Evolutionary conservation across 2,329 filamentous ascomycete genomes (phyloP), one percentile per base, ranked within the genome.

Genomic region (Sordariomycetes sp.): DNA sequence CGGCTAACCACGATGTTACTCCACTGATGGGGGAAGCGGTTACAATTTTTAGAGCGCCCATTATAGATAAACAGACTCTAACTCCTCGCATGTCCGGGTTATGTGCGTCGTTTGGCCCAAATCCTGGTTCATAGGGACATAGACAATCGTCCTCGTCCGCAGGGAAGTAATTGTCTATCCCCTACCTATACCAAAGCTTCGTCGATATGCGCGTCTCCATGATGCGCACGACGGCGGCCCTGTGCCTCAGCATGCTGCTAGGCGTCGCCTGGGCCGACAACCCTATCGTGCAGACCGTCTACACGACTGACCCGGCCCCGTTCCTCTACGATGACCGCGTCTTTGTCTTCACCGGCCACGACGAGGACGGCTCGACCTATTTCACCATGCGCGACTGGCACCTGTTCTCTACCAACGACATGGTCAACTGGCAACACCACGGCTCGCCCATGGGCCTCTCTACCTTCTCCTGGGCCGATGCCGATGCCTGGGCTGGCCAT

Each of bases 401-500:
- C 2, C 63, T 71, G 24, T 71, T 64, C 60, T 71, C 69, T 14
- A 63, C 68, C 1, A 59, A 61, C 3, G 69, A 72, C 59, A 68
- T 71, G 65, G 68, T 60, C 50, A 72, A 71, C 62, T 71, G 70
- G 69, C 64, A 64, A 18, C 62, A 70, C 59, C 64, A 66, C 53
- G 68, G 67, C 52, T 52, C 58, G 1, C 60, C 64, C 53, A 60
- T 66, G 60, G 58, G 58, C 60, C 61, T 71, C 1, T 53, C 59
- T 8, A 68, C 65, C 1, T 72, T 72, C 60, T 58, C 58, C 43
- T 72, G 70, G 70, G 70, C 69, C 12, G 62, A 60, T n/a, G 60
- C 58, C n/a, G 64, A 69, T n/a, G 70, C 69, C 1, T 72, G 69
- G 69, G 70, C 70, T 0, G 65, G 64, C 2, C 69, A 71, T 53